Base-by-base conservation (phyloP, 306 rosid genomes). In the Gleditsia sinensis region DNA sequence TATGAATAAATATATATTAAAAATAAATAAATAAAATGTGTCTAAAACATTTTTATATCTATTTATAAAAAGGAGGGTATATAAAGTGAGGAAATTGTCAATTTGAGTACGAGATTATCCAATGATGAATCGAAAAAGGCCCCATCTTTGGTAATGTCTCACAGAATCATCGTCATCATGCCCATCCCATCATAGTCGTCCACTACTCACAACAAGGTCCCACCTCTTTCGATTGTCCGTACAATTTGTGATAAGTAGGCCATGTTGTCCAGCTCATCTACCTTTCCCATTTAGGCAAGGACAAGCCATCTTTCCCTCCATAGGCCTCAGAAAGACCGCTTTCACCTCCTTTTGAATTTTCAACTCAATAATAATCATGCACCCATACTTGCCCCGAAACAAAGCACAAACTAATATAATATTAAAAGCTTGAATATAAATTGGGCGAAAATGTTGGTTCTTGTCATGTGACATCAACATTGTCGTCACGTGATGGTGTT, bases 241-340 rank as follows among this genome's bases (percentile, higher is more conserved):
- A 72, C 78, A 72, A 40, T 50, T 27, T 53, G 40, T 67, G 61
- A 71, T 67, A 5, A 61, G 30, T 40, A 76, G 5, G 55, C 40
- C 72, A 69, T 80, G 80, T 76, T 76, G 37, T 75, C 75, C 74
- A 80, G 78, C 80, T 84, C 33, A 50, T 79, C 24, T 25, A 40
- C 24, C 23, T 80, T 84, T 80, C 88, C 78, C 19, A 72, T 77
- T 84, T 73, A 24, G 80, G 88, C 56, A 84, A 69, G 57, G 62
- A 80, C 63, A 62, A 68, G 56, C 13, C 53, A 0, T 34, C 65
- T 63, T 67, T 61, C 71, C 40, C 67, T 25, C 69, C 72, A 32
- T 46, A 23, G n/a, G 32, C 74, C 55, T 46, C 67, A 45, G 37
- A 19, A 59, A 19, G 17, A 42, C 7, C 66, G 28, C 64, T 36